phyloP scores from a whole-genome alignment of 768 basidiomycete species.

The Gloeopeniophorella convolvens region DNA sequence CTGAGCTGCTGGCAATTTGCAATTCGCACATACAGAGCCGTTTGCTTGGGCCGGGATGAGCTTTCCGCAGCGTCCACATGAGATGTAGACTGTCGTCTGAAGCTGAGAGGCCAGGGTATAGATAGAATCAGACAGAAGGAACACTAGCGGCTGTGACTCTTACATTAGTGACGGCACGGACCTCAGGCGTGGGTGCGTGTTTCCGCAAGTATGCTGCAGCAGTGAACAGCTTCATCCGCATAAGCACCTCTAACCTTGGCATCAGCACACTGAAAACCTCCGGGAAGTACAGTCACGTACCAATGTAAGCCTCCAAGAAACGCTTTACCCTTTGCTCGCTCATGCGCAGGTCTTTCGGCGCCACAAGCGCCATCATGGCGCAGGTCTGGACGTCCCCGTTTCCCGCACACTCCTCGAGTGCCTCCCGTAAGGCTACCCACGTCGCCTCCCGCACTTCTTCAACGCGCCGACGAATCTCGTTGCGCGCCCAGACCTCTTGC shows the following conservation, averaged over 20 bases:
- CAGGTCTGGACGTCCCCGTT: constrained; percentile 74
- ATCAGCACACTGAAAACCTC: background rate
- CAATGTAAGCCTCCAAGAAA: constrained; percentile 69
- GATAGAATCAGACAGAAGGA: background rate
- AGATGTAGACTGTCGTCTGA: constrained; percentile 64
- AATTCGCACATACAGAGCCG: constrained; percentile 52
- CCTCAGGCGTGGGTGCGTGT: constrained; percentile 42
- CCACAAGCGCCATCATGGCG: constrained; percentile 61
- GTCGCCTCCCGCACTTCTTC: constrained; percentile 15
- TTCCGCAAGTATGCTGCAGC: constrained; percentile 75
- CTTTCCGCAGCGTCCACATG: constrained; percentile 66
- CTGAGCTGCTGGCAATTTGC: constrained; percentile 38
- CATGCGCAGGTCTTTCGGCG: constrained; percentile 51
- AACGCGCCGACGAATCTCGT: constrained; percentile 6
- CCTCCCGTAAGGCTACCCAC: constrained; percentile 2
- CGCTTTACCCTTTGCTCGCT: constrained; percentile 36
- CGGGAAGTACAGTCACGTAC: constrained; percentile 33
- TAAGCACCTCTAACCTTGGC: constrained; percentile 49
- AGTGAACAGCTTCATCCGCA: constrained; percentile 52
- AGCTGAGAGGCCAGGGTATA: constrained; percentile 36
- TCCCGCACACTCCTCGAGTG: constrained; percentile 31
- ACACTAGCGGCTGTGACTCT: constrained; percentile 10
- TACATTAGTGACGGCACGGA: constrained; percentile 51
- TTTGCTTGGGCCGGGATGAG: constrained; percentile 43
- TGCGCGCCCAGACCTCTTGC: constrained; percentile 5